Evolutionary conservation across 495 filamentous ascomycete genomes (phyloP), one percentile per base, ranked within the genome.

Genomic region (Opeltia flavorubescens): DNA sequence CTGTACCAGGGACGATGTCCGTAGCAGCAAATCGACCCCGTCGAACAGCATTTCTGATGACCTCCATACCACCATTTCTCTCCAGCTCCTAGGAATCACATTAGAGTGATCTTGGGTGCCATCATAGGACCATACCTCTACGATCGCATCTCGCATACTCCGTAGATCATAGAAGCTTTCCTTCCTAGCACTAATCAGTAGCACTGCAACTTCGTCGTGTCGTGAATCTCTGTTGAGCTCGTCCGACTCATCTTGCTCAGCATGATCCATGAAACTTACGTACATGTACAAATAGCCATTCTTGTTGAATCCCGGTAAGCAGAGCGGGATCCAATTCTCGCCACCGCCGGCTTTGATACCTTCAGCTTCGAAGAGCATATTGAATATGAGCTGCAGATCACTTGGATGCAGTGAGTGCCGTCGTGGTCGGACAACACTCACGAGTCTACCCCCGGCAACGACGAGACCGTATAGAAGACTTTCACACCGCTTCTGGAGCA

Each of bases 211-310:
- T 33, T 87, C 84, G 36, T 87, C 83, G 41, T 85, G 75, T 25
- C 38, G 38, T 5, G 20, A 41, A 17, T 17, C 38, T 41, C 11
- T 15, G 26, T 71, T 72, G 26, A 47, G 53, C 17, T 65, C 59
- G 7, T 66, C 56, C 11, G 66, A 62, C 45, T 65, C 52, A 41
- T 64, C 54, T 25, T 35, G 13, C 33, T 62, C 63, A 30, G 61
- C 59, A 28, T 70, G 54, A 35, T 71, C 64, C 44, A 96, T 72
- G 58, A 95, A 99, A 64, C 84, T 91, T 60, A 96, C 89, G 59
- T 95, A 99, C 85, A 95, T 95, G 67, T 96, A 95, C 2, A 99
- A 73, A 60, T 91, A 96, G n/a, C 93, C 93, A 40, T 79, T 83
- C 57, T 84, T 94, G 66, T 99, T 99, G 68, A 99, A 99, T 5